Conservation (phyloP, 257 asterid species). For the Rhazya stricta region DNA sequence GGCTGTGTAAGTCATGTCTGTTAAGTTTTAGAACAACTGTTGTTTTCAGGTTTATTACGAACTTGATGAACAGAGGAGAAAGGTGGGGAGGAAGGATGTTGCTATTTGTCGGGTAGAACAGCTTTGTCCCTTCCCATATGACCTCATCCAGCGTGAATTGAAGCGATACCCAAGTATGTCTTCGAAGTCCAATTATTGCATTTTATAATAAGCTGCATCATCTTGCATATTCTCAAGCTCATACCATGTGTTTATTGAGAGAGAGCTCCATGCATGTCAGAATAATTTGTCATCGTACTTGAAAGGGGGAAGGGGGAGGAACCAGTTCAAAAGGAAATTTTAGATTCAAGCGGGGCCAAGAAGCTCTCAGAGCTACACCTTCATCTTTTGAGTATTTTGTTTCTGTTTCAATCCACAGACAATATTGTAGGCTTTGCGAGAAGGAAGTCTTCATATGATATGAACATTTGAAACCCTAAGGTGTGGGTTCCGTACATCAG, state of each 20-base stretch:
- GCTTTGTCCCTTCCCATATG: conserved; percentile 90
- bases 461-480: background rate
- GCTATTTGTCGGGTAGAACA: conserved; percentile 96
- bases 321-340: background rate
- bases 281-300: background rate
- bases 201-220: background rate
- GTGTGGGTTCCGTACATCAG: background rate
- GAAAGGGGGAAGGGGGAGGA: too few species aligned
- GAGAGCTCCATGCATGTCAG: background rate
- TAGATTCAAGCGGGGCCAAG: background rate
- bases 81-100: conserved; percentile 57
- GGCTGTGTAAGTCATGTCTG: background rate
- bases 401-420: background rate
- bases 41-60: conserved; percentile 72
- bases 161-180: conserved; percentile 89
- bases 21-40: conserved; percentile 10
- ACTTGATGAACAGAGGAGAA: conserved; percentile 75
- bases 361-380: background rate
- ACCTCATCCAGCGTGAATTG: conserved; percentile 84
- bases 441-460: background rate
- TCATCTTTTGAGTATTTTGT: background rate
- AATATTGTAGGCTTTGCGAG: background rate
- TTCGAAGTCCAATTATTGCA: background rate
- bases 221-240: background rate
- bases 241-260: background rate